Conservation (phyloP, 2,329 filamentous ascomycete genomes). For the Fusarium sp. region DNA sequence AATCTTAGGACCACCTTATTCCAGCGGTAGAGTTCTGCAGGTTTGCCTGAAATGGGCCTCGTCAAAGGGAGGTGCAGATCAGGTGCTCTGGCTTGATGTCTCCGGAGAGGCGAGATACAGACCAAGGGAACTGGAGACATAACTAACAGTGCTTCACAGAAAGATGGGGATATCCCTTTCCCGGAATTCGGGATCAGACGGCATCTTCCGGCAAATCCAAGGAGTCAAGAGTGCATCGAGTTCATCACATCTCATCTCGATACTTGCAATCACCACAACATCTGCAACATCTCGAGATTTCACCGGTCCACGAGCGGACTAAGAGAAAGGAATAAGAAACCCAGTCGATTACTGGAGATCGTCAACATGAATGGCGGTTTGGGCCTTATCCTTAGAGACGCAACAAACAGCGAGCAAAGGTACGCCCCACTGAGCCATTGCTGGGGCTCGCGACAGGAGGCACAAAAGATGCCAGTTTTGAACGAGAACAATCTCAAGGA, state of each 20-base stretch:
- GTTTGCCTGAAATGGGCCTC: no score
- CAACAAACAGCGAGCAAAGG: background rate
- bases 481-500: background rate
- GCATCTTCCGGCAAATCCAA: background rate
- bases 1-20: accelerated
- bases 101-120: no score
- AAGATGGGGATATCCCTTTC: background rate
- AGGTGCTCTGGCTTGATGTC: no score
- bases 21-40: accelerated
- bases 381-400: background rate
- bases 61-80: no score
- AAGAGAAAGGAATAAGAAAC: background rate
- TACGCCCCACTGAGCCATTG: background rate
- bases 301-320: no score
- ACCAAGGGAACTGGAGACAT: no score
- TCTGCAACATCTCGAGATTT: no score
- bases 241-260: background rate
- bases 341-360: background rate
- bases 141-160: background rate
- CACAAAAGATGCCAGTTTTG: background rate
- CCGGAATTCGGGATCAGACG: background rate
- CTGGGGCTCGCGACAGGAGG: background rate
- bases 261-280: background rate
- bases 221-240: background rate
- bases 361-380: background rate